Evolutionary conservation across 179 eudicot species (phyloP).

Genomic region (Silene coronaria): DNA sequence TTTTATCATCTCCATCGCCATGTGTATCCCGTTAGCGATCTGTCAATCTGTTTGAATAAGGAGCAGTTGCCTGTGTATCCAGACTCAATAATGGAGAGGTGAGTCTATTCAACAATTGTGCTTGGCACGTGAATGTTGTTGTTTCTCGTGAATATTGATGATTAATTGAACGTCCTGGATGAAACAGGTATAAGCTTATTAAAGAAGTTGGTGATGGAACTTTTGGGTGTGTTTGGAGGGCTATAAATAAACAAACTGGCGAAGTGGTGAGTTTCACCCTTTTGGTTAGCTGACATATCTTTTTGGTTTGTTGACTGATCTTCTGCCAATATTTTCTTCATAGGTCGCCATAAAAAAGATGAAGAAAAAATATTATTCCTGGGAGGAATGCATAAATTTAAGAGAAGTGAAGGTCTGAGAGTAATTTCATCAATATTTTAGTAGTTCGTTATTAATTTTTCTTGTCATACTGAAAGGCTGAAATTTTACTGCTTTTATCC

Average conservation of each 20-base stretch:
- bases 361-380: constrained; percentile 94
- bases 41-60: constrained; percentile 32
- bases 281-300: not conserved
- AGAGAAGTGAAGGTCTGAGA: constrained; percentile 91
- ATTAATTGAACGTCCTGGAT: constrained; percentile 3
- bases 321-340: constrained; percentile 6
- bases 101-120: constrained; percentile 20
- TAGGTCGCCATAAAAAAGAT: constrained; percentile 97
- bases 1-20: constrained; percentile 25
- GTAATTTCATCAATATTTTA: not conserved
- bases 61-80: constrained; percentile 31
- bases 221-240: constrained; percentile 95
- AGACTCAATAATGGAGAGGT: constrained; percentile 69
- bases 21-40: constrained; percentile 22
- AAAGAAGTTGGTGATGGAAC: constrained; percentile 97
- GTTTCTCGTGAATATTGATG: not conserved
- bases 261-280: constrained; percentile 65
- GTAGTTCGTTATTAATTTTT: not conserved
- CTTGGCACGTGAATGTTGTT: not conserved
- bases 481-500: constrained; percentile 17
- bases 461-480: not conserved
- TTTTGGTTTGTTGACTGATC: constrained; percentile 9
- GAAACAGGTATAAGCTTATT: constrained; percentile 65
- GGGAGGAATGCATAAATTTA: constrained; percentile 96
- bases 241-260: constrained; percentile 84